Conservation (phyloP, 179 eudicot genomes). For the Nepenthes alata region DNA sequence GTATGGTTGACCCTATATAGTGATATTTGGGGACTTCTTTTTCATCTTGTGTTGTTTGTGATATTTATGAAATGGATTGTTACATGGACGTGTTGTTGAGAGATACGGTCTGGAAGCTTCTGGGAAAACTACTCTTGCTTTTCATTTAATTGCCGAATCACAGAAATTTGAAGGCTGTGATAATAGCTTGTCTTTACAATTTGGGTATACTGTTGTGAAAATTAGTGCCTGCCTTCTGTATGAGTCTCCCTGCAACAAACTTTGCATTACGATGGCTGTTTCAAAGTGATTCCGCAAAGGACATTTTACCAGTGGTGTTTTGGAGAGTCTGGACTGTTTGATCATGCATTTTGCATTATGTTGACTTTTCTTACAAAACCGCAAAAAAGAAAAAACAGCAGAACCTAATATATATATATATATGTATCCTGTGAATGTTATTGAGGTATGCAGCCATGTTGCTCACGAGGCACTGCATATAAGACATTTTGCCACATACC, state of each 20-base stretch:
- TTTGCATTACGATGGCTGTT: not conserved
- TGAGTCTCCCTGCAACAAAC: not conserved
- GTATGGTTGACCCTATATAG: not conserved
- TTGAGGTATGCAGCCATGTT: too few relatives aligned
- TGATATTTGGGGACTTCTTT: not conserved
- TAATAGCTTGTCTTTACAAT: not conserved
- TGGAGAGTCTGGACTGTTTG: too few relatives aligned
- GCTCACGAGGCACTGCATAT: too few relatives aligned
- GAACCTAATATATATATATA: too few relatives aligned
- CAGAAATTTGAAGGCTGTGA: constrained; percentile 51
- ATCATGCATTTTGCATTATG: too few relatives aligned
- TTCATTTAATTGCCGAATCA: constrained; percentile 64
- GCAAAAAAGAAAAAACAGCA: too few relatives aligned
- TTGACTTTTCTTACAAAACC: too few relatives aligned
- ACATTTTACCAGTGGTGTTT: too few relatives aligned
- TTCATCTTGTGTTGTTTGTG: not conserved
- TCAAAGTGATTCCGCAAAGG: too few relatives aligned
- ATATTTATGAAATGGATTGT: not conserved
- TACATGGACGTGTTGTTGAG: constrained; percentile 69
- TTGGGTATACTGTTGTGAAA: not conserved
- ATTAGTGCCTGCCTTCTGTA: not conserved
- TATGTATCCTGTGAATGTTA: too few relatives aligned
- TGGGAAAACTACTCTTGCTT: constrained; percentile 70
- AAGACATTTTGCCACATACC: too few relatives aligned
- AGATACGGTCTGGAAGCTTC: constrained; percentile 79